Base-by-base conservation (phyloP, 78 protist genomes). In the Pigoraptor vietnamica region DNA sequence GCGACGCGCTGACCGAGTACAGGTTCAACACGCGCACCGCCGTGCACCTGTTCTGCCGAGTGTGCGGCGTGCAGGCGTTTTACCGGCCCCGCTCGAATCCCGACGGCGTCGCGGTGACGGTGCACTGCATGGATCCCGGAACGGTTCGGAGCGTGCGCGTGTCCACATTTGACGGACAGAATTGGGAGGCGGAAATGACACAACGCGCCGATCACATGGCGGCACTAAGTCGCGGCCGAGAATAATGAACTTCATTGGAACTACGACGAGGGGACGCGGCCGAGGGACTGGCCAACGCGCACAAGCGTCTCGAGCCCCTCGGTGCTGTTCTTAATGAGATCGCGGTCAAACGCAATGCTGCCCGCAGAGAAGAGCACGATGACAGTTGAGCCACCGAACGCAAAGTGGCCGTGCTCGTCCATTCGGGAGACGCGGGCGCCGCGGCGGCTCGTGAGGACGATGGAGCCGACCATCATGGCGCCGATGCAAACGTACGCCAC, bases 391-490 rank as follows among this genome's bases (percentile, higher is more conserved):
- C 97, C 97, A 33, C 97, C 97, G 87, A 96, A 96, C 25, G 96
- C 96, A 90, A 96, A 96, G 91, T 92, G 94, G 82, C 97, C 97
- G 34, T 89, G 92, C 88, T 96, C 97, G 36, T 94, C 97, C 2
- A 39, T 55, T 82, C 93, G 93, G n/a, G 9, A 2, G 34, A 91
- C 93, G 81, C 34, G 25, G 24, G 40, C 32, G 33, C 92, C 39
- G 39, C 19, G 2, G 29, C 0, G 33, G n/a, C n/a, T 1, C 10
- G 95, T 90, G 38, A 95, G 23, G 81, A 90, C 89, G 37, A 96
- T 93, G 19, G 96, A 94, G 10, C 97, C 97, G 40, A 96, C 97
- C 86, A 95, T 40, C 37, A 95, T 96, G 1, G 97, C 97, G 67
- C 97, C 97, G 34, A 96, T 94, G 87, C 84, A 37, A 24, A 96